Evolutionary conservation across 306 rosid species (phyloP), one percentile per base, ranked within the genome.

Genomic region (Sophora flavescens): DNA sequence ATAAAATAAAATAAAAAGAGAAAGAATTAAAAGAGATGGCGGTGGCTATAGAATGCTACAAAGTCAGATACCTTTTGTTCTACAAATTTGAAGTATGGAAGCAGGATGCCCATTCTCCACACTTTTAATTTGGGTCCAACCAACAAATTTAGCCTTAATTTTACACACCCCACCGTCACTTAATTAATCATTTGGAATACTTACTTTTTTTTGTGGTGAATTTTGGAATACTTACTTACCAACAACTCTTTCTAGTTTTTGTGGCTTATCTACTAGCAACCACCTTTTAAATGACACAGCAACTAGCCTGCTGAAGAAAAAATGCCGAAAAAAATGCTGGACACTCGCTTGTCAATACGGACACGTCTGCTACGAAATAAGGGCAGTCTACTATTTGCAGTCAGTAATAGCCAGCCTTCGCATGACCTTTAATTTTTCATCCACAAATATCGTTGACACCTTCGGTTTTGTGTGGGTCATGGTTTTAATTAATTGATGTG

Each of bases 101-200:
- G 42, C 17, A 48, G 67, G 57, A 69, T 36, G n/a, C 56, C 78
- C 69, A 39, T 66, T 36, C 11, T 63, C 78, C 69, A 39, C 66
- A 51, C 36, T 32, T 47, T 53, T 7, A n/a, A 18, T 44, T 28
- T 38, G 22, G 33, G 10, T 15, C 69, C 80, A 80, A 72, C 84
- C 51, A 52, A 58, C 22, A 72, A 76, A 9, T 76, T 15, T 53
- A 26, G 82, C 85, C 54, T 66, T 76, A 56, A 80, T 48, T 70
- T 13, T 30, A 33, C 10, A 8, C 12, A 9, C 4, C 10, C 5
- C 12, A 9, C 4, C 35, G 8, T 0, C 1, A 18, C 41, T n/a
- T 45, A 22, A 54, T n/a, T n/a, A 15, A 54, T 61, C 80, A 56
- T 2, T 41, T 2, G 4, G 17, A 63, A 60, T 7, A 44, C 58